Evolutionary conservation across 2,329 filamentous ascomycete genomes (phyloP), one percentile per base, ranked within the genome.

Genomic region (Hortaea werneckii): DNA sequence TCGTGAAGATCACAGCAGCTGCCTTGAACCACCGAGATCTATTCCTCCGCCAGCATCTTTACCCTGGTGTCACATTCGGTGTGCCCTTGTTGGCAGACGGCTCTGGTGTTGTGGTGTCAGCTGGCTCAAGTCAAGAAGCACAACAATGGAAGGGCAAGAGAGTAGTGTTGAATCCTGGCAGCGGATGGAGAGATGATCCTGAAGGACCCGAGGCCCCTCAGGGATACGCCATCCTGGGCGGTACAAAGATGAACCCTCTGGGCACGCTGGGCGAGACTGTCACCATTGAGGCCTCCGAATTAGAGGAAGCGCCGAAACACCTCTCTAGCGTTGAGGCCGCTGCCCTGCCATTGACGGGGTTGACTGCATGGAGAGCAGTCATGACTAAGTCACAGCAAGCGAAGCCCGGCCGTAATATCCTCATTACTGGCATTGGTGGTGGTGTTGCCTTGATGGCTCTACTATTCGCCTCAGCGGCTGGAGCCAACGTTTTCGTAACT

Each of bases 21-120:
- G 84, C 90, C 10, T 80, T 96, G 42, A 96, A 96, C 72, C 92
- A 96, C 71, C 85, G 89, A 58, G 92, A 96, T 66, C 79, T 94
- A 56, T 96, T 95, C 71, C 85, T 94, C 67, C 85, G 90, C 45
- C 88, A 92, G 65, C 83, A 89, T 61, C 79, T 94, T 37, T 96
- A 96, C 71, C 90, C 90, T 0, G 83, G 79, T 56, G 83, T 87
- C 44, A 83, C 84, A 9, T 94, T 94, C 65, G 75, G 78, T 49
- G 73, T 81, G 5, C 87, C 90, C 1, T 70, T 96, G 37, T 76
- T 94, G 27, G 80, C 88, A 49, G 90, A 96, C 63, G 90, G 87
- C 53, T 82, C 77, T 55, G 90, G 89, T 45, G 70, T 77, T 47
- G 86, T 96, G 4, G 75, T 82, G 29, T 69, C 73, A 4, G 69